Percentiles rank a stretch among this genome's conserved stretches.
Evolutionary conservation across 768 basidiomycete genomes (phyloP).

Genomic region (Rhizopogon sp.): DNA sequence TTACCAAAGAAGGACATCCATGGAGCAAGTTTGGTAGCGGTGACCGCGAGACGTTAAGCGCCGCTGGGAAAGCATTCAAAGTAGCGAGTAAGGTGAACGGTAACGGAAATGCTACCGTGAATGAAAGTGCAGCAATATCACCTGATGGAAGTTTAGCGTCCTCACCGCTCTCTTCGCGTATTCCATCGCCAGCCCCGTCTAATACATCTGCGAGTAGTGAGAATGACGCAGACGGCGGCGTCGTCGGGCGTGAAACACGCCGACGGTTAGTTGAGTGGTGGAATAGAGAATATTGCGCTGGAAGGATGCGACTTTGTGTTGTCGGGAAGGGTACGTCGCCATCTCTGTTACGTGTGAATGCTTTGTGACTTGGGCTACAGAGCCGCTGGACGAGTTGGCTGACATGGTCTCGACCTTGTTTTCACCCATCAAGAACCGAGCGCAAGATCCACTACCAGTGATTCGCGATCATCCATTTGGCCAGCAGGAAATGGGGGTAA

Average conservation of each 20-base stretch:
- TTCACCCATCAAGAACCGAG: constrained; percentile 66
- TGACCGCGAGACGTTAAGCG: constrained; percentile 66
- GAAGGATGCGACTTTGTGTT: constrained; percentile 75
- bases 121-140: constrained; percentile 1
- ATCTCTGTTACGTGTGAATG: neutral
- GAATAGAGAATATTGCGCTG: constrained; percentile 74
- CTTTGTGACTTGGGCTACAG: constrained; percentile 30
- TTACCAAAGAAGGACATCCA: constrained; percentile 71
- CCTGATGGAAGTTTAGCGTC: constrained; percentile 21
- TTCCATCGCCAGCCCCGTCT: constrained; percentile 57
- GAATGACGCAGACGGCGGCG: constrained; percentile 68
- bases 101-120: constrained; percentile 18
- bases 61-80: constrained; percentile 54
- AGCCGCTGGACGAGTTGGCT: constrained; percentile 70
- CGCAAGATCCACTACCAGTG: constrained; percentile 53
- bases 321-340: constrained; percentile 63
- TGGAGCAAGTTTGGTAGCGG: constrained; percentile 95
- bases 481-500: constrained; percentile 61
- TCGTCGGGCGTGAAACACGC: constrained; percentile 73
- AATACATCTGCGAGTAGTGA: constrained; percentile 49
- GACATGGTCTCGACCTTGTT: constrained; percentile 60
- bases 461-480: constrained; percentile 76
- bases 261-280: constrained; percentile 84
- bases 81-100: constrained; percentile 38
- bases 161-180: constrained; percentile 50